These are phyloP conservation scores for Populus trichocarpa DNA, from an alignment of 441 rosid genomes.

Conservation along the genomic window DNA sequence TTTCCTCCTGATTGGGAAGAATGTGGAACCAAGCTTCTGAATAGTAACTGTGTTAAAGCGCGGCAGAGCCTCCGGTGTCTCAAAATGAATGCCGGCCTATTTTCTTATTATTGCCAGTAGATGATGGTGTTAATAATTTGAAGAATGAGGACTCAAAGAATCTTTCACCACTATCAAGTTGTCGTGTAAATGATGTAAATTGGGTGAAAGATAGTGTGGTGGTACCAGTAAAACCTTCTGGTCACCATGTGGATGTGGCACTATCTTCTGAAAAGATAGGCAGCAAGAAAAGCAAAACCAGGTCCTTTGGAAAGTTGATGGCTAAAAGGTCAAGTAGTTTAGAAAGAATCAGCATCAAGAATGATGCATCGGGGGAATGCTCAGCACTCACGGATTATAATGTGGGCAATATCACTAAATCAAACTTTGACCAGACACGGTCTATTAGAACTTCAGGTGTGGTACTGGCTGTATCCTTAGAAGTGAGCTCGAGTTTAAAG, in stretches of 20 bases:
- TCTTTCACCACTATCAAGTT: not conserved
- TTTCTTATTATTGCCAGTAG: not conserved
- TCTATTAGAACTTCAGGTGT: not conserved
- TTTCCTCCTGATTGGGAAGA: conserved; percentile 79
- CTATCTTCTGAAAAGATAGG: conserved; percentile 19
- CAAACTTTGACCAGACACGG: not conserved
- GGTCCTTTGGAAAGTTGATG: conserved; percentile 1
- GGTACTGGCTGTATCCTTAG: not conserved
- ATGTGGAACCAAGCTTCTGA: conserved; percentile 12
- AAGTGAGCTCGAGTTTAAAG: not conserved
- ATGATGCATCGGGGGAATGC: conserved; percentile 14
- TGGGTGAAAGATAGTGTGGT: conserved; percentile 12
- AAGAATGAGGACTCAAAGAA: conserved; percentile 4
- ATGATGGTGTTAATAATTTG: not conserved
- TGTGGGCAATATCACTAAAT: not conserved
- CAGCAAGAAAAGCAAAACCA: not conserved
- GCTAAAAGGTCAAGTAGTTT: conserved; percentile 12
- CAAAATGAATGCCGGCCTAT: not conserved
- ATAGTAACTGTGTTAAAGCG: not conserved
- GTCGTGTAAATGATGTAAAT: conserved; percentile 3
- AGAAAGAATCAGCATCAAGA: conserved; percentile 4
- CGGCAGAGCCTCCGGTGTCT: not conserved
- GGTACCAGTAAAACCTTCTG: conserved; percentile 7
- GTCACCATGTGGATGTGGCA: conserved; percentile 1
- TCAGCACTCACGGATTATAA: not conserved